Conservation (phyloP, 768 basidiomycete species). For the Mrakia hoshinonis region DNA sequence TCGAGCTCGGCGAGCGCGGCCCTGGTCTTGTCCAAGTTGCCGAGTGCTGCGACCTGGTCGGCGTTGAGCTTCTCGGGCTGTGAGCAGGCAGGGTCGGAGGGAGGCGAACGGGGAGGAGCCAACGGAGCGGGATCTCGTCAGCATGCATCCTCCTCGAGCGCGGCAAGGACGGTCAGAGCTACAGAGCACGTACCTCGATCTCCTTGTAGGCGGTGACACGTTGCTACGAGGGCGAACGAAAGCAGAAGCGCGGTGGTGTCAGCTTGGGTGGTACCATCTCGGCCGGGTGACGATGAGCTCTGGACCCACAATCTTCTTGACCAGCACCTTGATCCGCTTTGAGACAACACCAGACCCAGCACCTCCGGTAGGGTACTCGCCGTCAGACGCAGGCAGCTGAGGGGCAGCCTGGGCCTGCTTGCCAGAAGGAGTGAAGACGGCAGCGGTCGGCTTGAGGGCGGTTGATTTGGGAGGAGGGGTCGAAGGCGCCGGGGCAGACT, state of each 20-base stretch:
- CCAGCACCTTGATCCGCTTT: constrained; percentile 33
- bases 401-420: not conserved
- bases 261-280: not conserved
- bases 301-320: constrained; percentile 36
- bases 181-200: not conserved
- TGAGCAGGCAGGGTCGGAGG: not conserved
- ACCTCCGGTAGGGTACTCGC: constrained; percentile 6
- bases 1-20: constrained; percentile 33
- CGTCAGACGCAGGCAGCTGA: not conserved
- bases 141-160: not conserved
- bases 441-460: not conserved
- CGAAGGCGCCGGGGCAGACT: not conserved
- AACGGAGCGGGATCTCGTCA: not conserved
- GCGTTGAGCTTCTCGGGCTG: constrained; percentile 32
- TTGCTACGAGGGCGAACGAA: constrained; percentile 30
- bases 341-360: constrained; percentile 27
- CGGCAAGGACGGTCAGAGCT: no score
- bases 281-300: not conserved
- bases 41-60: constrained; percentile 35
- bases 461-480: not conserved
- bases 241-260: not conserved
- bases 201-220: constrained; percentile 34
- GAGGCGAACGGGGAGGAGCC: not conserved
- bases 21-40: constrained; percentile 31
- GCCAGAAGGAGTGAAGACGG: not conserved